Conservation (phyloP, 176 grass and related monocot genomes). For the Metroxylon sagu region DNA sequence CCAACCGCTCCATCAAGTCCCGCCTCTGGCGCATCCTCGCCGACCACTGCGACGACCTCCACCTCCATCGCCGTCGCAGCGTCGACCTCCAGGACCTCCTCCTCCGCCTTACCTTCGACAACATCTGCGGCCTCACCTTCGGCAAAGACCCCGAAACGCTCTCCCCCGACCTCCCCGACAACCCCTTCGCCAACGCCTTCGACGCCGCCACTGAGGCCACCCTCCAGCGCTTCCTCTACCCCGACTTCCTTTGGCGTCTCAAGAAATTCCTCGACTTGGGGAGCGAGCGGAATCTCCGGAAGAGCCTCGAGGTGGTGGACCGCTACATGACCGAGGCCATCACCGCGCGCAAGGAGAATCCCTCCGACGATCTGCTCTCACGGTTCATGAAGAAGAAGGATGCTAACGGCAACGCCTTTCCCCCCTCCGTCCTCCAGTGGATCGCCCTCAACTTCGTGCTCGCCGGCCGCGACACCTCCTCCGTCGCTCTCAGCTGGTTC, state of each 20-base stretch:
- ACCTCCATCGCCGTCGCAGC: slow-evolving; percentile 15
- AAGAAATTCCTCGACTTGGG: slow-evolving; percentile 81
- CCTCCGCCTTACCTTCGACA: slow-evolving; percentile 87
- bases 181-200: slow-evolving; percentile 77
- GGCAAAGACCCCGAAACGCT: slow-evolving; percentile 89
- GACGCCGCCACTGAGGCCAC: slow-evolving; percentile 79
- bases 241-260: slow-evolving; percentile 67
- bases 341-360: slow-evolving; percentile 49
- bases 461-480: slow-evolving; percentile 87
- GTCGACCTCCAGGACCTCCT: slow-evolving; percentile 90
- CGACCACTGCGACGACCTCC: slow-evolving; percentile 21
- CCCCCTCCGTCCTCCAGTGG: slow-evolving; percentile 75
- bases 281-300: slow-evolving; percentile 56
- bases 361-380: slow-evolving; percentile 82
- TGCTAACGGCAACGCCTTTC: slow-evolving; percentile 53
- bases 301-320: slow-evolving; percentile 76
- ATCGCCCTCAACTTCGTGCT: slow-evolving; percentile 95
- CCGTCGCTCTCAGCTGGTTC: slow-evolving; percentile 96
- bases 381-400: slow-evolving; percentile 87
- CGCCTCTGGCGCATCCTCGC: slow-evolving; percentile 73
- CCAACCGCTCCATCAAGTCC: slow-evolving; percentile 65
- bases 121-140: slow-evolving; percentile 95
- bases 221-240: slow-evolving; percentile 70
- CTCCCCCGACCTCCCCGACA: slow-evolving; percentile 46
- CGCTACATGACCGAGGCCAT: slow-evolving; percentile 70